phyloP scores from a whole-genome alignment of 2,329 filamentous ascomycete genomes.

The Blastomyces emzantsi region DNA sequence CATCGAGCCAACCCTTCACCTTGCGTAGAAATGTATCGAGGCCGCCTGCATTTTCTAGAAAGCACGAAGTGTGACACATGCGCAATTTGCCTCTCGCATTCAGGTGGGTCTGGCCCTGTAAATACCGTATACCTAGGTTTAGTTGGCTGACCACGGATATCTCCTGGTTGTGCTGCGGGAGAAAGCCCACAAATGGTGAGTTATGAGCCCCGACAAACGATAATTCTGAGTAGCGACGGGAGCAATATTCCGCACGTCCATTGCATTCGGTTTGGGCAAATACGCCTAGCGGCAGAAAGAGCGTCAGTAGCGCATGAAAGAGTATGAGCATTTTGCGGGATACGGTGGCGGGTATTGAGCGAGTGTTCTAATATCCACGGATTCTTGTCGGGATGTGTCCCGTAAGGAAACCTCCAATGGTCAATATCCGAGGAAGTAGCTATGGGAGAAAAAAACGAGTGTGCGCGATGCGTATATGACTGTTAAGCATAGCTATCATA shows the following conservation, averaged over 20 bases:
- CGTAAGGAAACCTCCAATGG: neutral
- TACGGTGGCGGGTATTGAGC: neutral
- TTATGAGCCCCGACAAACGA: slow-evolving; percentile 58
- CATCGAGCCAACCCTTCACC: slow-evolving; percentile 53
- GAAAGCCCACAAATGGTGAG: slow-evolving; percentile 52
- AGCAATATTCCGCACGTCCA: slow-evolving; percentile 48
- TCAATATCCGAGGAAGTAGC: neutral
- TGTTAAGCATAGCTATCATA: neutral
- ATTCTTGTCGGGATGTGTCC: neutral
- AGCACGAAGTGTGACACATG: slow-evolving; percentile 57
- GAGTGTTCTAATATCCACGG: neutral
- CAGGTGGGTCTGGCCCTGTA: slow-evolving; percentile 55
- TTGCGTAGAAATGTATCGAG: slow-evolving; percentile 48
- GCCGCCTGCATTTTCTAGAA: slow-evolving; percentile 50
- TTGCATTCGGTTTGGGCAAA: slow-evolving; percentile 42
- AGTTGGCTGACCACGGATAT: slow-evolving; percentile 51
- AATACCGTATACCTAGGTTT: slow-evolving; percentile 52
- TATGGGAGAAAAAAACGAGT: neutral
- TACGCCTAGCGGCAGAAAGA: slow-evolving; percentile 8
- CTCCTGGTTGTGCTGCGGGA: slow-evolving; percentile 52
- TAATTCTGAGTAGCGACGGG: slow-evolving; percentile 50
- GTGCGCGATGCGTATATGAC: neutral
- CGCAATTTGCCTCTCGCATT: slow-evolving; percentile 43
- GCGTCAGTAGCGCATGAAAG: slow-evolving; percentile 4
- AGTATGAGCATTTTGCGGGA: slow-evolving; percentile 8